Conservation (phyloP, 2,329 filamentous ascomycete genomes). For the Nigrospora sphaerica region DNA sequence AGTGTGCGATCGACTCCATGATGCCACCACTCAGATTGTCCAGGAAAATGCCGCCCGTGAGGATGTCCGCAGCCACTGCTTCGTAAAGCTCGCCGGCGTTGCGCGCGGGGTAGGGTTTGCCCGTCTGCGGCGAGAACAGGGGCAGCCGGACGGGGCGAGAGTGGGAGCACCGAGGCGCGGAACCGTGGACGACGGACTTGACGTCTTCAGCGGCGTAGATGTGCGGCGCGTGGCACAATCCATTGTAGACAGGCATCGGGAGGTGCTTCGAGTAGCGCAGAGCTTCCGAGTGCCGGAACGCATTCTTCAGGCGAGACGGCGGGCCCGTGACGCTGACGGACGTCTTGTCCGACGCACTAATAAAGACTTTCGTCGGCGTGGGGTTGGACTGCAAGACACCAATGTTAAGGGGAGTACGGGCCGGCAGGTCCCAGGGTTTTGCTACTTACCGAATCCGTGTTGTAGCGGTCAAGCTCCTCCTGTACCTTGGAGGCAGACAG, state of each 20-base stretch:
- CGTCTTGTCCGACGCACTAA: neutral
- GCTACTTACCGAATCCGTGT: too few species aligned
- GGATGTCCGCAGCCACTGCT: neutral
- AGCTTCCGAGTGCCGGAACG: neutral
- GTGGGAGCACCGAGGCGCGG: neutral
- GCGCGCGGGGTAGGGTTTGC: neutral
- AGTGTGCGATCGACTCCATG: neutral
- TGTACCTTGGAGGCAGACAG: neutral
- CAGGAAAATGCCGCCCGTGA: neutral
- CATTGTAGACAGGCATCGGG: neutral
- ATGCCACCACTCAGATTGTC: too few species aligned
- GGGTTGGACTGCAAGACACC: neutral
- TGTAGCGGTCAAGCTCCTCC: neutral
- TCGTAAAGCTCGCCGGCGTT: neutral
- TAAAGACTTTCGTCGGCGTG: neutral
- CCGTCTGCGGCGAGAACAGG: neutral
- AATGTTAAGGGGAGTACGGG: too few species aligned
- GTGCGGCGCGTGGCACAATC: neutral
- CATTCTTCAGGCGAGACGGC: neutral
- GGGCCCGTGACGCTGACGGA: neutral
- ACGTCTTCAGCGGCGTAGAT: neutral
- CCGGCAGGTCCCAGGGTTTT: too few species aligned
- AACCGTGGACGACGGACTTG: neutral
- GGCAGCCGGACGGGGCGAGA: neutral
- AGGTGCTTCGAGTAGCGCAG: conserved; percentile 18